Percentiles rank a stretch among this genome's conserved stretches.
These are phyloP conservation scores for Dipodascopsis tothii DNA, from an alignment of 805 yeast species.

Conservation along the genomic window DNA sequence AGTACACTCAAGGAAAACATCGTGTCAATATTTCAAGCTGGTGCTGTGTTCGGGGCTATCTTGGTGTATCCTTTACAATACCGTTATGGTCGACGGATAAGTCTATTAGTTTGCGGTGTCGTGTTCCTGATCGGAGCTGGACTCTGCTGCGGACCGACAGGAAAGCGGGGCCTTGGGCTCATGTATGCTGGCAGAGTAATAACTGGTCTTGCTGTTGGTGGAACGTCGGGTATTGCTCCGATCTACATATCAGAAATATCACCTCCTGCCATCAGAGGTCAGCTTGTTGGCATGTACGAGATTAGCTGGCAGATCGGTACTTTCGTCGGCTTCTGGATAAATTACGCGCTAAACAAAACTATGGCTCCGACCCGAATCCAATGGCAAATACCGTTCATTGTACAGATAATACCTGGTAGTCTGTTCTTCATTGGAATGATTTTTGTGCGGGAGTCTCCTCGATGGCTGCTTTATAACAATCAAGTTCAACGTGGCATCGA, in stretches of 20 bases:
- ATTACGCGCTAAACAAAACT: background rate
- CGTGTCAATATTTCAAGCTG: slow-evolving; percentile 11
- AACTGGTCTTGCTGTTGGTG: slow-evolving; percentile 50
- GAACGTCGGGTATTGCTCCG: slow-evolving; percentile 49
- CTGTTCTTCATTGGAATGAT: background rate
- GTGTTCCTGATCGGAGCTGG: background rate
- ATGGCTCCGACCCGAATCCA: background rate
- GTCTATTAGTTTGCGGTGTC: background rate
- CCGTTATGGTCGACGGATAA: slow-evolving; percentile 4
- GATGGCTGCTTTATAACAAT: background rate
- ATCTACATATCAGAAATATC: slow-evolving; percentile 28
- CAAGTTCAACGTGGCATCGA: background rate
- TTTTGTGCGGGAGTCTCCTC: background rate
- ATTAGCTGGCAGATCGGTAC: background rate
- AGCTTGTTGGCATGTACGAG: too few relatives aligned
- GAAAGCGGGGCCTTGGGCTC: background rate
- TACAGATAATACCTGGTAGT: background rate
- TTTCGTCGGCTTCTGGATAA: background rate
- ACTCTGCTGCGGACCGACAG: background rate
- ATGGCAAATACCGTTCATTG: background rate
- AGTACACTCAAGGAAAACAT: slow-evolving; percentile 2
- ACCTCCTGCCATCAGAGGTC: slow-evolving; percentile 27
- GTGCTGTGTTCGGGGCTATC: slow-evolving; percentile 36
- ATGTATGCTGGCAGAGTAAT: slow-evolving; percentile 38
- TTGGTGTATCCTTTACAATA: slow-evolving; percentile 34